Conservation (phyloP, 78 protist species). For the Dictyostelium capitatum region DNA sequence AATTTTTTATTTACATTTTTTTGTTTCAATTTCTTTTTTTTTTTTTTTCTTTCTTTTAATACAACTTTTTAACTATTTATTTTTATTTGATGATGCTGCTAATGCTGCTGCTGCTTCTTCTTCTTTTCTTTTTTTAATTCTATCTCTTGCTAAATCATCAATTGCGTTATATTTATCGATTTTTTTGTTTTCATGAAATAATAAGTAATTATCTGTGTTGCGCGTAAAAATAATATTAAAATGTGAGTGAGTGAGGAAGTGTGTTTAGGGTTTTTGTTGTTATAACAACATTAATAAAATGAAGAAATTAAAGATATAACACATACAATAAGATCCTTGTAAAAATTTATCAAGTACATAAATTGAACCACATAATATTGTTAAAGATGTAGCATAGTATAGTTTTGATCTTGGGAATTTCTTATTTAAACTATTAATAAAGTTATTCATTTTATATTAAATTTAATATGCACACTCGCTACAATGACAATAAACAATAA, state of each 20-base stretch:
- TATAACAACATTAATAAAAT: too few species aligned
- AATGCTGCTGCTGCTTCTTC: not conserved
- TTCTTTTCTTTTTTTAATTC: conserved; percentile 44
- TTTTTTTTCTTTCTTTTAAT: not conserved
- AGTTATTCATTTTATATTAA: too few species aligned
- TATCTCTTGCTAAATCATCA: conserved; percentile 38
- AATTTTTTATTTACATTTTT: not conserved
- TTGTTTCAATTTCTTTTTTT: not conserved
- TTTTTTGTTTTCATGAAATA: conserved; percentile 21
- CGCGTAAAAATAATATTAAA: too few species aligned
- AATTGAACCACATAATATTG: conserved; percentile 8
- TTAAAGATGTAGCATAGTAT: conserved; percentile 25
- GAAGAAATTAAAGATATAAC: too few species aligned
- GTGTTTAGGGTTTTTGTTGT: too few species aligned
- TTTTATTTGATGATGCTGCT: not conserved
- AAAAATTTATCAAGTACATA: conserved; percentile 28
- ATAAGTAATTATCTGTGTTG: not conserved
- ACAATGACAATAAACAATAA: not conserved
- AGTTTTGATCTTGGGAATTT: conserved; percentile 36
- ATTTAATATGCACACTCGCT: not conserved
- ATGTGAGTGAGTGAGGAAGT: too few species aligned
- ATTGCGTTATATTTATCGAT: conserved; percentile 17
- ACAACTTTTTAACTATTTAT: not conserved
- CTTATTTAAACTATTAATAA: not conserved
- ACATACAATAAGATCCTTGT: conserved; percentile 48